These are phyloP conservation scores for Talaromyces stipitatus DNA, from an alignment of 495 filamentous ascomycete genomes.

Conservation along the genomic window DNA sequence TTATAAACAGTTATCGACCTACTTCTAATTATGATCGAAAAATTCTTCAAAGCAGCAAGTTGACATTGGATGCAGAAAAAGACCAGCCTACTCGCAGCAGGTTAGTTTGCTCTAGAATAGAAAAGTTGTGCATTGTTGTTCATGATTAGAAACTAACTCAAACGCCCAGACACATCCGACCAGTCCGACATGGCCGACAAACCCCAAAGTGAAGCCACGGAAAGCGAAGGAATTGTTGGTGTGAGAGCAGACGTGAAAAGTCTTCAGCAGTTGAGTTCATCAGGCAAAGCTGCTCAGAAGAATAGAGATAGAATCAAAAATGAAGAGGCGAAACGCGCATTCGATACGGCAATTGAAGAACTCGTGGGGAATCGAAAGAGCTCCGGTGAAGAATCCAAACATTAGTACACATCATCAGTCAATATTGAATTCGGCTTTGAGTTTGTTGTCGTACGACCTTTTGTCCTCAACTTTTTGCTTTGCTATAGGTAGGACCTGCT, in stretches of 20 bases:
- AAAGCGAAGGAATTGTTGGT: not conserved
- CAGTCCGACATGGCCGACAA: too few species aligned
- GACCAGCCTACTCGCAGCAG: too few species aligned
- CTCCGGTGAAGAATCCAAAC: not conserved
- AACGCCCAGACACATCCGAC: too few species aligned
- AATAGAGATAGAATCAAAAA: not conserved
- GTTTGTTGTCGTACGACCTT: slow-evolving; percentile 13
- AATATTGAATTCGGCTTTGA: slow-evolving; percentile 11
- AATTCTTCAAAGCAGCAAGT: too few species aligned
- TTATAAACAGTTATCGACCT: too few species aligned
- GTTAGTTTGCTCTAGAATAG: too few species aligned
- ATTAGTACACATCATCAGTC: not conserved
- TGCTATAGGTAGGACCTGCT: slow-evolving; percentile 12
- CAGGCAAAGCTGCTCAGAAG: not conserved
- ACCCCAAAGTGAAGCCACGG: not conserved
- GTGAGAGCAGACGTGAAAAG: not conserved
- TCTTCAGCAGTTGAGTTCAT: not conserved
- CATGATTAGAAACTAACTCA: too few species aligned
- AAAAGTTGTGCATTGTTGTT: too few species aligned
- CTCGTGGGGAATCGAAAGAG: not conserved
- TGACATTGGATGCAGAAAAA: too few species aligned
- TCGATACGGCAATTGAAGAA: not conserved
- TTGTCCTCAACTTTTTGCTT: slow-evolving; percentile 13
- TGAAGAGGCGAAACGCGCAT: not conserved
- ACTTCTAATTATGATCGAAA: too few species aligned